Conservation (phyloP, 2,329 filamentous ascomycete genomes). For the Stachybotrys elegans region DNA sequence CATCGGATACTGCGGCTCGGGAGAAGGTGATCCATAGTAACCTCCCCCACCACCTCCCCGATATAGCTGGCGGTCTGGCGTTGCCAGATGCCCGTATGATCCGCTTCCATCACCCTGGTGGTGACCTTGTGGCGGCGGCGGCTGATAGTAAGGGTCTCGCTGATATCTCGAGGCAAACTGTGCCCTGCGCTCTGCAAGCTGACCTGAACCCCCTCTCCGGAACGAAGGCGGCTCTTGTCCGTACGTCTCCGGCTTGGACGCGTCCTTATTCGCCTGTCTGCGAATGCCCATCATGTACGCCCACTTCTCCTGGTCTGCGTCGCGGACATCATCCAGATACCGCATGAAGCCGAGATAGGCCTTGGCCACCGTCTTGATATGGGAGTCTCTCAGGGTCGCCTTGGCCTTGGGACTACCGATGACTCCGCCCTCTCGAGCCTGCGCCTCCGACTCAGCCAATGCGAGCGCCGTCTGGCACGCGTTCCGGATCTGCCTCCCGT, state of each 20-base stretch:
- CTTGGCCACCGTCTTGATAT: neutral
- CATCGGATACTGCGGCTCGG: neutral
- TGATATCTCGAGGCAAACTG: neutral
- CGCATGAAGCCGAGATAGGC: neutral
- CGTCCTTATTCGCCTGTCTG: neutral
- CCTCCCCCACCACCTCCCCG: neutral
- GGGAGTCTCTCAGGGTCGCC: neutral
- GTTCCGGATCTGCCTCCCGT: slow-evolving; percentile 27
- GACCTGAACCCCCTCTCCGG: neutral
- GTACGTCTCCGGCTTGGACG: neutral
- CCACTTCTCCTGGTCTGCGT: neutral
- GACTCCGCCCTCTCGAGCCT: slow-evolving; percentile 11
- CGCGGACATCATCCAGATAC: neutral
- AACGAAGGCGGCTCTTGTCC: neutral
- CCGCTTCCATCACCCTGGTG: neutral
- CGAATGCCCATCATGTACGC: neutral
- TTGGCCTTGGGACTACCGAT: slow-evolving; percentile 2
- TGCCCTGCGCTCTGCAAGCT: neutral
- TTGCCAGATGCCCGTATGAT: neutral
- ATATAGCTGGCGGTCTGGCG: neutral
- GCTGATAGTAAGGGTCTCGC: neutral
- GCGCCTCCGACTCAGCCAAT: slow-evolving; percentile 27
- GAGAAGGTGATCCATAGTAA: neutral
- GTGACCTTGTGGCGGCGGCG: neutral
- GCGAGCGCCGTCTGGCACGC: slow-evolving; percentile 24